Base-by-base conservation (phyloP, 2,329 filamentous ascomycete species). In the Xylariaceae sp. region DNA sequence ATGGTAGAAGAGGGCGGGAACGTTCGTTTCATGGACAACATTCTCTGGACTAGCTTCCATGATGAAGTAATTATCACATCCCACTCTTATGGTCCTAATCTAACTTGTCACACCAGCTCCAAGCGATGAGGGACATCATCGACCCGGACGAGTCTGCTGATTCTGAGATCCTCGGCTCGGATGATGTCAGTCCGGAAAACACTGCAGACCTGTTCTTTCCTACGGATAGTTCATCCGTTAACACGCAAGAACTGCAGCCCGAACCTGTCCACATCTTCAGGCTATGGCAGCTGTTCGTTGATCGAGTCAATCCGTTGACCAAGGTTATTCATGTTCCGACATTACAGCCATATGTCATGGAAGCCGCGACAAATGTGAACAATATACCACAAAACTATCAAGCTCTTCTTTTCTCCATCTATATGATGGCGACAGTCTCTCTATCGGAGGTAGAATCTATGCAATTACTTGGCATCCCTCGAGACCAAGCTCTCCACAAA, bases 241-340 rank as follows among this genome's bases (percentile, higher is more conserved):
- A 50, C 35, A 36, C 47, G 1, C 47, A 44, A 29, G 41, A 46
- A 22, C 38, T 52, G n/a, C 45, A 48, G 24, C 47, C 49, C 41
- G 45, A 48, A n/a, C 44, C 48, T 28, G 42, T 47, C 26, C 47
- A 75, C n/a, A 71, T 78, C 11, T 71, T 76, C 47, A 65, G 64
- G 38, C 62, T 81, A 4, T 81, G 77, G 77, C 70, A 77, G 43
- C 56, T 67, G 3, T 79, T 74, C 44, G 53, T 77, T 1, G 67
- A 76, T 9, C 78, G 78, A 45, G 68, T 81, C 31, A 72, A 81
- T 45, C 75, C 77, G 2, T 54, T 81, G 13, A 66, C 74, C 37
- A 81, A 79, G 49, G 50, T 80, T 13, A 67, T 76, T 9, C 77
- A 81, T 51, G 62, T 71, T 8, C 75, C 76, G 0, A 73, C 69